A percentile compares a stretch with the other conserved stretches of the same genome.
phyloP scores from a whole-genome alignment of 257 asterid species.

The Solanum tarapatanum region DNA sequence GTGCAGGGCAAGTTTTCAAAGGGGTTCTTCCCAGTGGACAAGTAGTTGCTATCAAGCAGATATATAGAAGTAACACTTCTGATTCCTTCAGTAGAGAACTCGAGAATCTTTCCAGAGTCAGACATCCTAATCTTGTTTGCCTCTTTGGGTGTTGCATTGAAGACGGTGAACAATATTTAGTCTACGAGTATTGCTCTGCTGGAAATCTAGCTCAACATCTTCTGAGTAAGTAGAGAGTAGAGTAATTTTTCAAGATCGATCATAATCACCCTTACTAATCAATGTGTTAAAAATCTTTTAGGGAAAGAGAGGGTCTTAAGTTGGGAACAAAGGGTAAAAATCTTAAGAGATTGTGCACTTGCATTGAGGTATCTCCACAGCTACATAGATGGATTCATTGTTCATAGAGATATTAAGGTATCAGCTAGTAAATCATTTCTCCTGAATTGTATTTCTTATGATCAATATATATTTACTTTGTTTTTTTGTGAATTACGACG shows the following conservation, averaged over 20 bases:
- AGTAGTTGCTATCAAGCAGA: slow-evolving; percentile 66
- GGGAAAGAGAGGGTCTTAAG: slow-evolving; percentile 47
- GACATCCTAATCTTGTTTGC: slow-evolving; percentile 70
- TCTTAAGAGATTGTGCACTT: slow-evolving; percentile 57
- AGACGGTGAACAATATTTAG: slow-evolving; percentile 62
- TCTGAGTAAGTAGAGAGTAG: slow-evolving; percentile 24
- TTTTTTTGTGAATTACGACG: neutral
- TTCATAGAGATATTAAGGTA: slow-evolving; percentile 90
- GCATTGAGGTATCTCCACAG: slow-evolving; percentile 68
- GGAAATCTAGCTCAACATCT: slow-evolving; percentile 75
- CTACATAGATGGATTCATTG: slow-evolving; percentile 60
- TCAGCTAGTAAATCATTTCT: neutral
- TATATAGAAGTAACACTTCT: slow-evolving; percentile 46
- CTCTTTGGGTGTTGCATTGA: slow-evolving; percentile 71
- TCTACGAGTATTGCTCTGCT: slow-evolving; percentile 61
- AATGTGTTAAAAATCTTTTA: slow-evolving; percentile 3
- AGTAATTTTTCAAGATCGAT: neutral
- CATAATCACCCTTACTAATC: neutral
- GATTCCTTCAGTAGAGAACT: slow-evolving; percentile 62
- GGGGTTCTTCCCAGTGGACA: slow-evolving; percentile 84
- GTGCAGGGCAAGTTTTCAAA: slow-evolving; percentile 69
- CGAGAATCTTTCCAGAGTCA: slow-evolving; percentile 57
- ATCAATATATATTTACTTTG: neutral
- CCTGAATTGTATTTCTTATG: neutral
- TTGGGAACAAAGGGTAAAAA: slow-evolving; percentile 65